Evolutionary conservation across 225 moss, liverwort and hornwort genomes (phyloP).

Genomic region (Polytrichum formosum): DNA sequence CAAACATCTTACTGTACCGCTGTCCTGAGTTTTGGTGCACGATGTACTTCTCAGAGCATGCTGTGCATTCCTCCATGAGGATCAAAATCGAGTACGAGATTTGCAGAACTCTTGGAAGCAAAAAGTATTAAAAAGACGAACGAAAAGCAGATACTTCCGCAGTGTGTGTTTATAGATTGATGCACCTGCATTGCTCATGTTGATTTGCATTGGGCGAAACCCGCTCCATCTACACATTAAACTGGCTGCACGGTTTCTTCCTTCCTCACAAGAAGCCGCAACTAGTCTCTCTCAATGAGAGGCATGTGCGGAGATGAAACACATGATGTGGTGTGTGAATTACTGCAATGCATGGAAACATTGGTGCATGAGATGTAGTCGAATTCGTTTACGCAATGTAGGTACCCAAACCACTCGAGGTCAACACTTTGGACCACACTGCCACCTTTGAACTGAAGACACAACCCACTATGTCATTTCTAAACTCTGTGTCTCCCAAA

Average conservation of each 20-base stretch:
- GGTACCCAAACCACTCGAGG: not conserved
- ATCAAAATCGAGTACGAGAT: too few relatives aligned
- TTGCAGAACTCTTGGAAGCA: too few relatives aligned
- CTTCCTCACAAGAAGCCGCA: not conserved
- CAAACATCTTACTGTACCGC: too few relatives aligned
- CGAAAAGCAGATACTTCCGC: too few relatives aligned
- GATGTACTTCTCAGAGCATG: too few relatives aligned
- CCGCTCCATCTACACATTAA: too few relatives aligned
- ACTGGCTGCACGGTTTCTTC: not conserved
- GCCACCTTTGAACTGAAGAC: slow-evolving; percentile 3
- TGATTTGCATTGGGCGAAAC: not conserved
- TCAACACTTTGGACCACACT: slow-evolving; percentile 1
- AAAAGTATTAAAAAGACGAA: too few relatives aligned
- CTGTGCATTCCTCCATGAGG: too few relatives aligned
- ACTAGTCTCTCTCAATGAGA: not conserved
- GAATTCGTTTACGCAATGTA: not conserved
- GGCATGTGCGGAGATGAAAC: not conserved
- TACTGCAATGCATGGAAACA: not conserved
- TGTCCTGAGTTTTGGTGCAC: too few relatives aligned
- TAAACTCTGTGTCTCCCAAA: not conserved
- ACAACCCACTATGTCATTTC: slow-evolving; percentile 7
- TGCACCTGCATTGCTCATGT: not conserved
- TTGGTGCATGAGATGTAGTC: slow-evolving; percentile 1
- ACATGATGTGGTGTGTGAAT: slow-evolving; percentile 3
- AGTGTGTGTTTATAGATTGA: not conserved